Evolutionary conservation across 106 monocot species (phyloP).

Genomic region (Phalaenopsis equestris): DNA sequence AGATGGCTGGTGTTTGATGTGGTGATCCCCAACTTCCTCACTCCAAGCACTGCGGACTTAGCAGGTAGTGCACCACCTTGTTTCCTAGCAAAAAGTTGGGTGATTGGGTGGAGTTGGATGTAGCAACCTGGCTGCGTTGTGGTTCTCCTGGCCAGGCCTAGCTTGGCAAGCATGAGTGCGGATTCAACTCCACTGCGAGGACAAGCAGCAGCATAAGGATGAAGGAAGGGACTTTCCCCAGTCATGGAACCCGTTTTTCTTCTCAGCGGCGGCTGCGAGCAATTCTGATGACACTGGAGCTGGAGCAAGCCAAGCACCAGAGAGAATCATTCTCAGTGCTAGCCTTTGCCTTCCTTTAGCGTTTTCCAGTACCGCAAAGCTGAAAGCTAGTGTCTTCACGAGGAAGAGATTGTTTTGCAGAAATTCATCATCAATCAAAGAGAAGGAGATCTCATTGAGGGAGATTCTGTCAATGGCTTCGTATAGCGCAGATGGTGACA

Average conservation of each 20-base stretch:
- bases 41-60: slow-evolving; percentile 45
- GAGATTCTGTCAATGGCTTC: slow-evolving; percentile 52
- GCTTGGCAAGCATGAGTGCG: slow-evolving; percentile 40
- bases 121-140: slow-evolving; percentile 43
- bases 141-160: slow-evolving; percentile 44
- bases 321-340: slow-evolving; percentile 34
- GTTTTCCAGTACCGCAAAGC: slow-evolving; percentile 40
- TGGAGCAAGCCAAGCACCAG: slow-evolving; percentile 61
- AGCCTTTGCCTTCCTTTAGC: slow-evolving; percentile 26
- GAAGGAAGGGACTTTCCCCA: slow-evolving; percentile 27
- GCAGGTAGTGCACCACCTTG: slow-evolving; percentile 45
- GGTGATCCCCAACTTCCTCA: slow-evolving; percentile 24
- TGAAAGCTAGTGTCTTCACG: slow-evolving; percentile 41
- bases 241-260: slow-evolving; percentile 22
- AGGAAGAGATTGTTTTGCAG: slow-evolving; percentile 40
- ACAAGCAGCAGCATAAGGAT: slow-evolving; percentile 27
- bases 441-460: slow-evolving; percentile 15
- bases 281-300: slow-evolving; percentile 43
- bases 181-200: slow-evolving; percentile 46
- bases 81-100: slow-evolving; percentile 47
- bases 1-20: slow-evolving; percentile 47
- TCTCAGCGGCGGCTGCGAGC: slow-evolving; percentile 38
- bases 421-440: slow-evolving; percentile 32
- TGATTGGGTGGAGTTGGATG: slow-evolving; percentile 73
- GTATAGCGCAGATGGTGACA: slow-evolving; percentile 46